phyloP scores from a whole-genome alignment of 2,329 filamentous ascomycete species.

The Claviceps fusiformis region DNA sequence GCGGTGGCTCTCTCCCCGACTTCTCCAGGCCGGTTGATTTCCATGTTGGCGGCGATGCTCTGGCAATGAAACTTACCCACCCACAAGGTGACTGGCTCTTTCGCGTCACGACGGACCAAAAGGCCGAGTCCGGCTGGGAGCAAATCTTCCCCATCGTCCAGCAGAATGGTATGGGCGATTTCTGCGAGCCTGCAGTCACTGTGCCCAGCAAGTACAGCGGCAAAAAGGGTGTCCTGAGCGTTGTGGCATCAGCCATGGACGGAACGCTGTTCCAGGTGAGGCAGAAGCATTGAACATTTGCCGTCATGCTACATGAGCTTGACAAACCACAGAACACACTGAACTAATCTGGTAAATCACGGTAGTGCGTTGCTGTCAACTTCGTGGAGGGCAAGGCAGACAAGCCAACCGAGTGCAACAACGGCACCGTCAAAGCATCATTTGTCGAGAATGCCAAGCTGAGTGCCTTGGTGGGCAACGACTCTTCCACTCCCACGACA shows the following conservation, averaged over 20 bases:
- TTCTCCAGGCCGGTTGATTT: constrained; percentile 36
- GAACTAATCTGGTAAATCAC: background rate
- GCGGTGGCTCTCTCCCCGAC: constrained; percentile 38
- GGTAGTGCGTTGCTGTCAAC: constrained; percentile 39
- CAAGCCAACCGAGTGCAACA: constrained; percentile 20
- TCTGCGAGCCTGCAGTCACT: constrained; percentile 36
- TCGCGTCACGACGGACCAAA: constrained; percentile 39
- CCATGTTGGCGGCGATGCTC: constrained; percentile 41
- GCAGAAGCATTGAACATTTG: background rate
- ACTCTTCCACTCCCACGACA: constrained; percentile 1
- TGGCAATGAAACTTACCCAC: constrained; percentile 35
- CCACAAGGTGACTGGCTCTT: constrained; percentile 41
- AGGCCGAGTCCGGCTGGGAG: constrained; percentile 36
- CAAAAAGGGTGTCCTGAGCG: constrained; percentile 38
- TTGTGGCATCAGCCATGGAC: constrained; percentile 39
- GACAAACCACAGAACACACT: background rate
- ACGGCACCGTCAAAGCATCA: constrained; percentile 18
- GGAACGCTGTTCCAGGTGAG: constrained; percentile 43
- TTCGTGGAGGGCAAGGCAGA: constrained; percentile 33
- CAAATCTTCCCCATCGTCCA: constrained; percentile 38
- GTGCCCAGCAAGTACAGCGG: constrained; percentile 38
- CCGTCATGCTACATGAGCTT: background rate
- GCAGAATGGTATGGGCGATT: constrained; percentile 40
- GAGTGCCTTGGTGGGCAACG: constrained; percentile 18
- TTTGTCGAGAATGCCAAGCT: constrained; percentile 21